Base-by-base conservation (phyloP, 495 filamentous ascomycete species). In the Tuber melanosporum region DNA sequence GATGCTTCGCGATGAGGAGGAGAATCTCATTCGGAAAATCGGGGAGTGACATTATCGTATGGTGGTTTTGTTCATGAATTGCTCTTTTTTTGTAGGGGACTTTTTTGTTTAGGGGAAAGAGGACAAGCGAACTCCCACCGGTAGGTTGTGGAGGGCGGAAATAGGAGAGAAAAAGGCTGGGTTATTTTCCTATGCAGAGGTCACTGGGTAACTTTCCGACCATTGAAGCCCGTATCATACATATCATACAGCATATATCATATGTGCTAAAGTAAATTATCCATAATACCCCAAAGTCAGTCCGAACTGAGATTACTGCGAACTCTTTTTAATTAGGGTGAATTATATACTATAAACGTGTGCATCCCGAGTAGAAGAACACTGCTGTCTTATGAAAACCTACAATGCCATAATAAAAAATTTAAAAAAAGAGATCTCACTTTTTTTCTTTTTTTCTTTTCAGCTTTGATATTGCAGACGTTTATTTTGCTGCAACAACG, bases 261-360 rank as follows among this genome's bases (percentile, higher is more conserved):
- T 62, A 32, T n/a, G 52, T 32, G 10, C 52, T 32, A 15, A 62
- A 62, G n/a, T 12, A 62, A 62, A 62, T 62, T 62, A 66, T 66
- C 57, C 57, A 66, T 66, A 66, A 66, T 66, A 66, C 57, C 57
- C 57, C 57, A 14, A 66, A 66, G 57, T 66, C 26, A 9, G 57
- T 36, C 57, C 26, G 4, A 66, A 66, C 57, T 17, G 57, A 62
- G 57, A 62, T 32, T 32, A 32, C 32, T 32, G 14, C 15, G 17
- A 36, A 66, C 14, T 36, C 57, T 36, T 19, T 66, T 66, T 36
- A 66, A 66, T 36, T 19, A 36, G 57, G 26, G 17, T 66, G 14
- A 66, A 66, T 66, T 36, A 36, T 17, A 66, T 36, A 15, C 10
- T 17, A 36, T 32, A 66, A 19, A 36, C 14, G 26, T 36, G 57